Evolutionary conservation across 768 basidiomycete species (phyloP), one percentile per base, ranked within the genome.

Genomic region (Russula brevipes): DNA sequence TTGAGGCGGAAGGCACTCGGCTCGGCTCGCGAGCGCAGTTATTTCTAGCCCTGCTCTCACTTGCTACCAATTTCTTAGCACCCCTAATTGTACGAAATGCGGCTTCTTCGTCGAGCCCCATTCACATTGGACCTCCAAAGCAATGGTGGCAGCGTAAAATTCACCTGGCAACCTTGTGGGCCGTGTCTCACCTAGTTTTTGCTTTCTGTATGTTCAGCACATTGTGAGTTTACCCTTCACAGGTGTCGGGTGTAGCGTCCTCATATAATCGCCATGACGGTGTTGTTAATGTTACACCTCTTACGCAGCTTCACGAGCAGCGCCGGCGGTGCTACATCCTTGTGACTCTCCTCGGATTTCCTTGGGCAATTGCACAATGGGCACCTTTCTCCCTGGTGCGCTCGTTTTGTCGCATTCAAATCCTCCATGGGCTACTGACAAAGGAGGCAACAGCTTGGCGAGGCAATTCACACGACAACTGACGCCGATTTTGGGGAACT

Each of bases 281-380:
- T 30, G 31, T 19, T 30, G 19, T 30, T 64, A 19, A 42, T 52
- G 9, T 3, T 16, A 31, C n/a, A 41, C 59, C 10, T 36, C 35
- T 24, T 41, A 56, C 57, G 30, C 69, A 96, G 91, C 67, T 82
- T 94, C 67, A 88, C 85, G 2, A 80, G 82, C 9, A 84, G 80
- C 16, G 88, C 94, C 0, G 70, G 70, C 16, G 85, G 88, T 0
- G 88, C 92, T 17, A 93, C 89, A 0, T 86, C 12, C 80, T 98
- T 63, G 83, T 97, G 55, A 82, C 87, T 8, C 67, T 89, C 12
- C 87, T 87, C 7, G 96, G 96, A 0, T 88, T 97, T 69, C 88
- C 90, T n/a, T 97, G 90, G 91, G 93, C 94, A 5, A 81, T 98
- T 56, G 83, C 87, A 0, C 88, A 89, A 73, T 98, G 95, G 96